Base-by-base conservation (phyloP, 2,329 filamentous ascomycete species). In the Ceratocystiopsis sp. region DNA sequence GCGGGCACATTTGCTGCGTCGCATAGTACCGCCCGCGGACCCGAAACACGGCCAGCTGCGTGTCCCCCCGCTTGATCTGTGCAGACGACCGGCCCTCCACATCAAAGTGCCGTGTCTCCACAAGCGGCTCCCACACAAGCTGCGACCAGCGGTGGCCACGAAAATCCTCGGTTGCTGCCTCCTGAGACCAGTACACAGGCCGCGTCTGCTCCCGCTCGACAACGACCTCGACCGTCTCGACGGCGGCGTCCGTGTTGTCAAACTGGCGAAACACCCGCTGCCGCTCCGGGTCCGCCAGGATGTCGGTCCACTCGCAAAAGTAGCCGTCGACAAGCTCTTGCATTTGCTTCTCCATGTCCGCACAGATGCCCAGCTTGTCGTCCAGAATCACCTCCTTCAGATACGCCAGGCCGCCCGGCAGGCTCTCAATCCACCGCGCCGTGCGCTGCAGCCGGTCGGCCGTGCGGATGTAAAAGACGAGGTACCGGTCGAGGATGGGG, bases 391-490 rank as follows among this genome's bases (percentile, higher is more conserved):
- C 86, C 53, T 86, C 75, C 42, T 77, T 76, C 0, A 94, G 73
- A 56, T 93, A 93, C 46, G 74, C 71, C 61, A 94, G 78, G 1
- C 86, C 86, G 7, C 85, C 86, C 0, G 86, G 85, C 0, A 93
- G 70, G 42, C 71, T 73, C 59, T 94, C 86, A 35, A 94, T 67
- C 86, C 86, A 94, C 19, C 84, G 73, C 0, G 86, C 86, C 21
- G 86, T 94, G 41, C 86, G 75, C 60, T 94, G 85, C 0, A 94
- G 74, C 56, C 83, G 86, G 63, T 94, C 86, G 38, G 84, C 86
- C 0, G 87, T 93, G 51, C 85, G 82, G 54, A 94, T 91, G 63
- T 94, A 94, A 66, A 94, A 89, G 62, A 87, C 84, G 19, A 94
- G 71, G 55, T 91, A 94, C 38, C 87, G 78, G 58, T 94, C 87